A percentile compares a stretch with the other conserved stretches of the same genome.
These are phyloP conservation scores for Chaetoscypha palmicola DNA, from an alignment of 2,329 filamentous ascomycete species.

Conservation along the genomic window DNA sequence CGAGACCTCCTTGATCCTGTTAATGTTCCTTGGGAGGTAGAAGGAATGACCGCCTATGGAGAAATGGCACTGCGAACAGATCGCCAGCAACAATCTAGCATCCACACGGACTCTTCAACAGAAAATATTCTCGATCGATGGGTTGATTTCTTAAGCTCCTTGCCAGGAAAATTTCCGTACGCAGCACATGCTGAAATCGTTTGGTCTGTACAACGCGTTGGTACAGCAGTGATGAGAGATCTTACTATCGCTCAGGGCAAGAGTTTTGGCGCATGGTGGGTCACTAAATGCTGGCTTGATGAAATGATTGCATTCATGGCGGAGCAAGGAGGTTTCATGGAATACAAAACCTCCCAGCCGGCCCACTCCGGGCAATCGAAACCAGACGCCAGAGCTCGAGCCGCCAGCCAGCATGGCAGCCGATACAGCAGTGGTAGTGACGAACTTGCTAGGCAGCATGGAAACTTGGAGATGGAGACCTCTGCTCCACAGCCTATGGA, in stretches of 20 bases:
- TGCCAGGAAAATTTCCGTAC: conserved; percentile 67
- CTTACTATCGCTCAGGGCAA: conserved; percentile 71
- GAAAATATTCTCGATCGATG: conserved; percentile 72
- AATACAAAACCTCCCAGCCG: conserved; percentile 41
- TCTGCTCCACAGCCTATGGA: conserved; percentile 29
- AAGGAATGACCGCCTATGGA: conserved; percentile 54
- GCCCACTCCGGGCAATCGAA: conserved; percentile 20
- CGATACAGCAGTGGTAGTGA: conserved; percentile 30
- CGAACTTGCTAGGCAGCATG: conserved; percentile 25
- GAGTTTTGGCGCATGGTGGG: conserved; percentile 89
- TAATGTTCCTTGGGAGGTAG: conserved; percentile 57
- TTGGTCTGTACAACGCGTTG: conserved; percentile 67
- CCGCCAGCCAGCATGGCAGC: conserved; percentile 23
- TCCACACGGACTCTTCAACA: conserved; percentile 36
- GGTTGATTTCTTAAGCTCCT: conserved; percentile 62
- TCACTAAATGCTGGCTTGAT: conserved; percentile 91
- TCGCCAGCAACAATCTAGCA: conserved; percentile 34
- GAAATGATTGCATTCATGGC: conserved; percentile 90
- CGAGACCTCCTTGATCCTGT: conserved; percentile 63
- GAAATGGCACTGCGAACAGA: conserved; percentile 45
- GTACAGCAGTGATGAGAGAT: conserved; percentile 72
- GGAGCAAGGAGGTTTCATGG: conserved; percentile 83
- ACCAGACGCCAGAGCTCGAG: conserved; percentile 16
- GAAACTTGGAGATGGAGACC: conserved; percentile 15
- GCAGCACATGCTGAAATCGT: conserved; percentile 67